Evolutionary conservation across 768 basidiomycete genomes (phyloP), one percentile per base, ranked within the genome.

Genomic region (Hebeloma cylindrosporum): DNA sequence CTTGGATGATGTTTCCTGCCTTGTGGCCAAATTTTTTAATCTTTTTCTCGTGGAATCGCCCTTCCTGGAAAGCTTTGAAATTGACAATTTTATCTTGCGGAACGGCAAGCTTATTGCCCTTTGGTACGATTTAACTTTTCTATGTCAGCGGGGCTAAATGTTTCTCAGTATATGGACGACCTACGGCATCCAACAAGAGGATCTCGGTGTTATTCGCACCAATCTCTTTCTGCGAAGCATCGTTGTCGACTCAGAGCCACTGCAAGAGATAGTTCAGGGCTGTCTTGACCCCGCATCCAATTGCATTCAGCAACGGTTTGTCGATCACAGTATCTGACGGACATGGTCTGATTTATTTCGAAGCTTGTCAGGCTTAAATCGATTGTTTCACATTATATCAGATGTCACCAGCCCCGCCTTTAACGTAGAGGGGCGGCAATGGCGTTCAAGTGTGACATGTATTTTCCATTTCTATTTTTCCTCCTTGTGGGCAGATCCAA

Each of bases 31-130:
- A 52, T 90, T 88, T 54, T 53, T 88, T 20, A 67, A 77, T 50
- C 64, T 74, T 10, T 83, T 88, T 53, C 60, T 83, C 27, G 77
- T 71, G 28, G 75, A 82, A 30, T 75, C 83, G 2, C 72, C 79
- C 1, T 73, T 79, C 29, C 58, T 89, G 43, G 82, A 85, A 53
- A 59, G 78, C 1, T 75, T 83, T 51, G 87, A 87, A 62, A 70
- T 84, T 2, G 85, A 87, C 54, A 85, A 86, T 58, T 87, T 88
- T 53, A 73, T 88, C 22, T 59, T 87, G 23, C 74, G 77, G 35
- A 85, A 87, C 51, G 80, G 76, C 9, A 61, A 63, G 30, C 58
- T 79, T 13, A 65, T 90, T n/a, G 72, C 74, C 18, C 60, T 66
- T 21, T 86, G 85, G 87, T 88, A 58, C 46, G 72, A 40, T 33